Evolutionary conservation across 2,329 filamentous ascomycete genomes (phyloP).

Genomic region (Penicillium sp.): DNA sequence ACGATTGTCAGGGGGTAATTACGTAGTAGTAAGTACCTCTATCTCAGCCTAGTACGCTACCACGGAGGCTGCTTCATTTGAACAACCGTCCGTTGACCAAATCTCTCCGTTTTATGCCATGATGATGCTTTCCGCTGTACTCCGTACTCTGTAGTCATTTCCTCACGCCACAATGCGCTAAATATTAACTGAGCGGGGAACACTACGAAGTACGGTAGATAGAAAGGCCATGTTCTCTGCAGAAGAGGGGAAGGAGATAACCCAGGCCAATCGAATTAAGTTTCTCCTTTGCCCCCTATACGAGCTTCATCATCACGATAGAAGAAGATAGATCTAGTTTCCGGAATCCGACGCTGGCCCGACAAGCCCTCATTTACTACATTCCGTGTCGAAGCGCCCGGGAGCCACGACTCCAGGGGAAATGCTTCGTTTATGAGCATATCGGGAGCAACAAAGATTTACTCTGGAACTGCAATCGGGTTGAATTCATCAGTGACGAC

Average conservation of each 20-base stretch:
- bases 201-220: background rate
- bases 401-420: background rate
- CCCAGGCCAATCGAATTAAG: conserved; percentile 11
- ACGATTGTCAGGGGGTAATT: conserved; percentile 11
- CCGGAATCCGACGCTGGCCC: conserved; percentile 25
- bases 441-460: background rate
- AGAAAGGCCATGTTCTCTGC: conserved; percentile 9
- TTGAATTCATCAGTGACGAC: background rate
- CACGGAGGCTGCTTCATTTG: background rate
- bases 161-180: conserved; percentile 12
- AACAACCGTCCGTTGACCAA: background rate
- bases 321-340: background rate
- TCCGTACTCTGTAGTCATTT: conserved; percentile 5
- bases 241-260: conserved; percentile 14
- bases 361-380: conserved; percentile 15
- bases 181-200: conserved; percentile 12
- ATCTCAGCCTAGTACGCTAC: too few species aligned
- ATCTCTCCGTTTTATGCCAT: background rate
- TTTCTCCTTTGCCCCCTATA: conserved; percentile 1
- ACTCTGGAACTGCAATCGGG: background rate
- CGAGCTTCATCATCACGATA: conserved; percentile 3
- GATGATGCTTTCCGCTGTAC: background rate
- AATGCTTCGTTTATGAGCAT: background rate
- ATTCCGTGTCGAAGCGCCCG: background rate
- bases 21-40: too few species aligned